Base-by-base conservation (phyloP, 164 flowering plant species). In the Vitis labrusca region DNA sequence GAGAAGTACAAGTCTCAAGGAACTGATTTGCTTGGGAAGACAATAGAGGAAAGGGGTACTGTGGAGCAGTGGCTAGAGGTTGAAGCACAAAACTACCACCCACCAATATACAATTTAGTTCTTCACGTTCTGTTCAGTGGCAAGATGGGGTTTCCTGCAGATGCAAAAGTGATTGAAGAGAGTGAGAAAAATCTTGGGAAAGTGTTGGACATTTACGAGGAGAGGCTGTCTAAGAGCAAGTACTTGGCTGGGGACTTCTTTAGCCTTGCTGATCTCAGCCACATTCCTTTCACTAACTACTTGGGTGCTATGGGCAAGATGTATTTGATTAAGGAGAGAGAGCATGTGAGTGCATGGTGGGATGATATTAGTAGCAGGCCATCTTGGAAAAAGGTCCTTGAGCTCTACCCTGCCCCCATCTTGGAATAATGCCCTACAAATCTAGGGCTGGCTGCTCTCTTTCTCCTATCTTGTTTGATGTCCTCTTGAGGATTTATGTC, bases 171-270 rank as follows among this genome's bases (percentile, higher is more conserved):
- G 4, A 63, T 84, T 12, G 59, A 76, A 23, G 81, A 79, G 71
- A 69, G 79, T 68, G 81, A 81, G 47, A 79, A 84, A 72, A 80
- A 85, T 69, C 86, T 85, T n/a, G 80, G 53, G 9, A 69, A 76
- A 23, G 88, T 82, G 49, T 59, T 85, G 65, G 91, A 84, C 50
- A 49, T 87, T 16, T 84, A 85, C 54, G 87, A 87, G 66, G 81
- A 79, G 67, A 76, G 82, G 78, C 87, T 85, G 13, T 70, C 85
- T 1, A 73, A 71, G 62, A 80, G 78, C 79, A 81, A 83, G 59
- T 88, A 85, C 78, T 74, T 88, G 69, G 91, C 85, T 49, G 88
- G 89, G n/a, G 87, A 88, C 57, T 83, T 83, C 76, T 80, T 76
- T 56, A 85, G 87, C 76, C 73, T 88, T n/a, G 89, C 89, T 63